Conservation (phyloP, 2,329 filamentous ascomycete species). For the Lecanicillium sp. region DNA sequence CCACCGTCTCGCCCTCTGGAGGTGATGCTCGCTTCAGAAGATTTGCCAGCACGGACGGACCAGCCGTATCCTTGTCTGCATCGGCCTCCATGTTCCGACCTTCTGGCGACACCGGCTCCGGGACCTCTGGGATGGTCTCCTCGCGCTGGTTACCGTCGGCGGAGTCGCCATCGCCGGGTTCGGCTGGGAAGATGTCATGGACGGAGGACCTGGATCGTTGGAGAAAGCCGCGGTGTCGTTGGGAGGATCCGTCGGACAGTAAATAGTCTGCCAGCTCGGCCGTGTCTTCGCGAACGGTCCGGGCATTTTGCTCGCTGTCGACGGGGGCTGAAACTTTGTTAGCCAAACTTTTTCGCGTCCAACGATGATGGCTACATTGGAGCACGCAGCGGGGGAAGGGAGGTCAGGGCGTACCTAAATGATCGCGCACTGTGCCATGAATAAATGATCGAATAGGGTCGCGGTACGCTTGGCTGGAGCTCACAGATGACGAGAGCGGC, state of each 20-base stretch:
- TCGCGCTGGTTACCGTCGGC: slow-evolving; percentile 16
- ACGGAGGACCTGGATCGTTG: slow-evolving; percentile 22
- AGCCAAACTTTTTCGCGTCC: slow-evolving; percentile 1
- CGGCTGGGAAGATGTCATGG: slow-evolving; percentile 18
- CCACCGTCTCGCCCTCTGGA: slow-evolving; percentile 9
- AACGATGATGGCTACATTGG: not conserved
- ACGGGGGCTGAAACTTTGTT: slow-evolving; percentile 34
- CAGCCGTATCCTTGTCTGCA: slow-evolving; percentile 14
- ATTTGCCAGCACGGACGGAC: slow-evolving; percentile 38
- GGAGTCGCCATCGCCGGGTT: slow-evolving; percentile 14
- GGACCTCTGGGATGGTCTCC: slow-evolving; percentile 53
- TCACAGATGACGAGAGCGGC: slow-evolving; percentile 31
- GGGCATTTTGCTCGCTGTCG: slow-evolving; percentile 68
- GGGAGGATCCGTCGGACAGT: slow-evolving; percentile 53
- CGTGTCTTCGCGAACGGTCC: slow-evolving; percentile 76
- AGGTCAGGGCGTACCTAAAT: slow-evolving; percentile 48
- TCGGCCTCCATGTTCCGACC: slow-evolving; percentile 10
- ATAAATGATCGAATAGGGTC: slow-evolving; percentile 68
- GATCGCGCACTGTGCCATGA: slow-evolving; percentile 54
- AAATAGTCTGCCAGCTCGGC: slow-evolving; percentile 80
- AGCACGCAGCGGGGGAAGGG: not conserved
- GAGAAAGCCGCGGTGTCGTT: slow-evolving; percentile 39
- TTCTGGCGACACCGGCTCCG: slow-evolving; percentile 47
- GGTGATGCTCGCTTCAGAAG: slow-evolving; percentile 44
- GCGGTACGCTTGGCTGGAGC: slow-evolving; percentile 34